Base-by-base conservation (phyloP, 2,329 filamentous ascomycete species). In the Aspergillus sp. region DNA sequence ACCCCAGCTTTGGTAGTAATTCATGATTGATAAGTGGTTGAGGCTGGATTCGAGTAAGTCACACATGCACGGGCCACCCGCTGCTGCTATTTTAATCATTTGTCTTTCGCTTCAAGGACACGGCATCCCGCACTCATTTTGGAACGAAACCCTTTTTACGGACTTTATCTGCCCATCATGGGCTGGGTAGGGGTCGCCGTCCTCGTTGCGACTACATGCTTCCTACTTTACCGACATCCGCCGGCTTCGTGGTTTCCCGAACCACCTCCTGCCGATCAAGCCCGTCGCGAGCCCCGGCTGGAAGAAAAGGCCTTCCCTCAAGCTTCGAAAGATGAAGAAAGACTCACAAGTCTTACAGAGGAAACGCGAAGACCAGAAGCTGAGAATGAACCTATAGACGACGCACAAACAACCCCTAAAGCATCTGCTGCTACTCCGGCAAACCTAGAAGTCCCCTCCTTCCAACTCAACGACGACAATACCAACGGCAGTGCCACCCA, bases 111-210 rank as follows among this genome's bases (percentile, higher is more conserved):
- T 17, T 34, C 34, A 15, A 28, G 9, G 9, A 41, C 15, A 41
- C 34, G 15, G 34, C 8, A 15, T 41, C 34, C 34, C 34, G 34
- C 34, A 17, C 34, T 41, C 34, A 41, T 11, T 15, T 41, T 15
- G 13, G 7, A 31, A 34, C 28, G 19, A 38, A 30, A 28, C 17
- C 34, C n/a, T 15, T 23, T n/a, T 23, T 31, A 6, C 23, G 46
- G 43, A 31, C 22, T 22, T 19, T 54, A 43, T 59, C 52, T 65
- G 62, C 63, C 68, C 68, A 64, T 57, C 8, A 82, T 82, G 80
- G 80, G 77, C 63, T 78, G 77, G 71, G 68, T 79, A 63, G 76
- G 75, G 41, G 69, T 79, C 31, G 76, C 72, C 34, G 69, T 74
- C 30, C 62, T 83, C 25, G 60, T 80, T 55, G 70, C 76, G 30